Evolutionary conservation across 164 flowering plant species (phyloP).

Genomic region (Vitis amurensis): DNA sequence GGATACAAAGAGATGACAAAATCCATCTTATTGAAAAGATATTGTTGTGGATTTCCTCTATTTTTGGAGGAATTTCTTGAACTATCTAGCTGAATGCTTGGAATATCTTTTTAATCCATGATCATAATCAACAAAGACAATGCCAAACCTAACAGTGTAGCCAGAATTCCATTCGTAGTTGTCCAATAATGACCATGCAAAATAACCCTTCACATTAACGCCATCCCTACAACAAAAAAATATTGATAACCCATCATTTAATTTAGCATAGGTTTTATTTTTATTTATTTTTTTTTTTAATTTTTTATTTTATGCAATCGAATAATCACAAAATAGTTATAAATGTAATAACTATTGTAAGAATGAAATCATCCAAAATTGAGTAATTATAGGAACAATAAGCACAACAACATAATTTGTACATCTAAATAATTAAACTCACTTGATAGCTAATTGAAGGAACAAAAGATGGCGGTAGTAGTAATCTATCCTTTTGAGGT

Average conservation of each 20-base stretch:
- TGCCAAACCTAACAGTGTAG: constrained; percentile 25
- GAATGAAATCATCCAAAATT: too few relatives aligned
- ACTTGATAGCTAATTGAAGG: constrained; percentile 29
- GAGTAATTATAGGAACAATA: too few relatives aligned
- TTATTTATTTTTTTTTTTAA: background rate
- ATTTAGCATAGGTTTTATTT: background rate
- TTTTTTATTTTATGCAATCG: background rate
- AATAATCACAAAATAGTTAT: background rate
- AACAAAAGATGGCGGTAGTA: constrained; percentile 23
- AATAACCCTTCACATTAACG: constrained; percentile 24
- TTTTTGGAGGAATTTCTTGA: constrained; percentile 15
- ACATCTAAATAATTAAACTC: background rate
- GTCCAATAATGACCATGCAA: constrained; percentile 29
- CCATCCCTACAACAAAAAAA: constrained; percentile 15
- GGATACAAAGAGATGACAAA: too few relatives aligned
- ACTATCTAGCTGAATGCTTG: constrained; percentile 23
- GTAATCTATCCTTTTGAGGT: constrained; percentile 24
- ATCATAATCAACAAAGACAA: constrained; percentile 22
- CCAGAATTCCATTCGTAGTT: constrained; percentile 27
- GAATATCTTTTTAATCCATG: constrained; percentile 14
- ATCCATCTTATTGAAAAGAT: too few relatives aligned
- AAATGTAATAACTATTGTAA: background rate
- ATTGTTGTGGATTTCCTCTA: background rate
- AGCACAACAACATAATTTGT: background rate
- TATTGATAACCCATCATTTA: background rate